These are phyloP conservation scores for Rhododendron ferrugineum DNA, from an alignment of 148 eudicot species.

Conservation along the genomic window DNA sequence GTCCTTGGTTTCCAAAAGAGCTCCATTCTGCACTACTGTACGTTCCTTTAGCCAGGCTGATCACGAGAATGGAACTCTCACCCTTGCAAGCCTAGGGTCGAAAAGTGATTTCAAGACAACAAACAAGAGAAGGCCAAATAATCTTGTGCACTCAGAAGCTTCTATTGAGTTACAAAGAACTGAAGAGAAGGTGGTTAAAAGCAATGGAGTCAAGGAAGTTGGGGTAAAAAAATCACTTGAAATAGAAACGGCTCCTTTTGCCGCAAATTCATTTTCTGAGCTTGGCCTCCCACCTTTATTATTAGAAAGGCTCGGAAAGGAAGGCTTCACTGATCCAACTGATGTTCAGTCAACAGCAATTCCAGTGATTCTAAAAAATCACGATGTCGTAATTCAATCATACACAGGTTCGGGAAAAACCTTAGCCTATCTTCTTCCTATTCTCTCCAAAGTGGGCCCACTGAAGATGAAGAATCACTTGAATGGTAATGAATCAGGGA, in stretches of 20 bases:
- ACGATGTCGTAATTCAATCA: conserved; percentile 86
- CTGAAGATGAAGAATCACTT: conserved; percentile 24
- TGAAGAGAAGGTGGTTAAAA: conserved; percentile 35
- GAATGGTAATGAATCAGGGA: conserved; percentile 26
- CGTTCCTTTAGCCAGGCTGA: conserved; percentile 36
- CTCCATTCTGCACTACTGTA: conserved; percentile 29
- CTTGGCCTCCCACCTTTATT: conserved; percentile 78
- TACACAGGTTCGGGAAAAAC: conserved; percentile 98
- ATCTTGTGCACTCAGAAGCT: conserved; percentile 22
- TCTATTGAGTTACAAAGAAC: conserved; percentile 35
- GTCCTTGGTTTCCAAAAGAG: conserved; percentile 32
- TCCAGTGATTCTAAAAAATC: conserved; percentile 63
- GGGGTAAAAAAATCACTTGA: conserved; percentile 37
- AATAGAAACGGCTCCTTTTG: conserved; percentile 63
- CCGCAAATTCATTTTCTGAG: conserved; percentile 78
- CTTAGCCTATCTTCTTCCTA: conserved; percentile 87
- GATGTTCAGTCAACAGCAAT: conserved; percentile 88
- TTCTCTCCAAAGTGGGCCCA: conserved; percentile 79
- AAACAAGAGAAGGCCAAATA: conserved; percentile 25
- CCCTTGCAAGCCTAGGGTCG: conserved; percentile 61
- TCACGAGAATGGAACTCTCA: conserved; percentile 43
- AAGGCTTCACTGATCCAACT: conserved; percentile 67
- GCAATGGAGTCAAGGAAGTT: conserved; percentile 16
- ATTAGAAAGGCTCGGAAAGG: conserved; percentile 67
- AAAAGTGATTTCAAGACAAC: conserved; percentile 28